These are phyloP conservation scores for Monilinia vaccinii-corymbosi DNA, from an alignment of 2,329 filamentous ascomycete species.

Conservation along the genomic window DNA sequence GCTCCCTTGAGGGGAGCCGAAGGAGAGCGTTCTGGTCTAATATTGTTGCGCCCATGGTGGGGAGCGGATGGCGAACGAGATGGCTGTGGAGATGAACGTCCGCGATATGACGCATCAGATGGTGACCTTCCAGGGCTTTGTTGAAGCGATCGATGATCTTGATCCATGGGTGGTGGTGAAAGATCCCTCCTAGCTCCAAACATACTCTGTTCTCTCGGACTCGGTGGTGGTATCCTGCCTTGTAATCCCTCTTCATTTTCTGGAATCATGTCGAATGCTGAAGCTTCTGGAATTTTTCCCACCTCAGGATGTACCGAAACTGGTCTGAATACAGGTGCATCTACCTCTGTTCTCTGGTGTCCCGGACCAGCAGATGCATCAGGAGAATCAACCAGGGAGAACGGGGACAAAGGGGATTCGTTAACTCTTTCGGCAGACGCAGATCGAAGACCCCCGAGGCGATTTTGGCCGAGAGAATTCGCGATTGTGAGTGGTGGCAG, in stretches of 20 bases:
- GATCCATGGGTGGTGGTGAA: constrained; percentile 37
- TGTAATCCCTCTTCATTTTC: constrained; percentile 15
- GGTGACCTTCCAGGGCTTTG: constrained; percentile 1
- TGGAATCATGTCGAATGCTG: constrained; percentile 15
- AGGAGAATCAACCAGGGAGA: constrained; percentile 24
- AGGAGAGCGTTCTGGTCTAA: constrained; percentile 1
- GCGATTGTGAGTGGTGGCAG: constrained; percentile 75
- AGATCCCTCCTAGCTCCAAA: constrained; percentile 50
- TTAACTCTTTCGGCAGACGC: constrained; percentile 49
- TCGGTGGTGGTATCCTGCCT: not conserved
- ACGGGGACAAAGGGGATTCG: constrained; percentile 15
- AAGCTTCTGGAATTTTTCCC: constrained; percentile 35
- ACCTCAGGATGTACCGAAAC: constrained; percentile 68
- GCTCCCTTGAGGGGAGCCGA: not conserved
- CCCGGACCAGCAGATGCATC: constrained; percentile 28
- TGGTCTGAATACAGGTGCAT: constrained; percentile 47
- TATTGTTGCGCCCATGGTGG: not conserved
- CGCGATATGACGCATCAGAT: constrained; percentile 3
- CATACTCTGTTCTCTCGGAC: constrained; percentile 10
- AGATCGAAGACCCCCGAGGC: constrained; percentile 75
- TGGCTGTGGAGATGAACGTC: not conserved
- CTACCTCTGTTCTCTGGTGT: constrained; percentile 46
- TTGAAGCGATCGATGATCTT: not conserved
- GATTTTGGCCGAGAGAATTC: constrained; percentile 68
- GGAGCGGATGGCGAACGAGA: constrained; percentile 4